Percentiles rank a stretch among this genome's conserved stretches.
These are phyloP conservation scores for Sesbania bispinosa DNA, from an alignment of 306 rosid genomes.

Conservation along the genomic window DNA sequence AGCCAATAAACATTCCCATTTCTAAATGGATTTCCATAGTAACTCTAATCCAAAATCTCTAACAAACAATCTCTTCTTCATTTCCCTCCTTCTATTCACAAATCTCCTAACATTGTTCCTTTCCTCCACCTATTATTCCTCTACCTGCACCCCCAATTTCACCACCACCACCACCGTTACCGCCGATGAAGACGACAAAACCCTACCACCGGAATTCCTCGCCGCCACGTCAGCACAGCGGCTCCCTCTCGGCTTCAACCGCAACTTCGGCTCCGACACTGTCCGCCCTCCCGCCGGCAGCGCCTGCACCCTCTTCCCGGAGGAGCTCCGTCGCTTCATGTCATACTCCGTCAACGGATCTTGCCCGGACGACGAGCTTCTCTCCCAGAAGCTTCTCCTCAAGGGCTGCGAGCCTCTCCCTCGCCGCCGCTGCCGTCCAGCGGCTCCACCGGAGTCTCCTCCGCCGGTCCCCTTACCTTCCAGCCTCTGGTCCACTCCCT, in stretches of 20 bases:
- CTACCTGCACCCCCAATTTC: slow-evolving; percentile 23
- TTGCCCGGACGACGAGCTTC: slow-evolving; percentile 50
- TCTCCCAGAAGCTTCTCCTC: slow-evolving; percentile 49
- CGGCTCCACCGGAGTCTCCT: background rate
- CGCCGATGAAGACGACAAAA: background rate
- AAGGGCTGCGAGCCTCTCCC: slow-evolving; percentile 55
- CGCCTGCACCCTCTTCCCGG: slow-evolving; percentile 37
- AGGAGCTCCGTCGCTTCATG: slow-evolving; percentile 40
- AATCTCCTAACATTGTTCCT: slow-evolving; percentile 36
- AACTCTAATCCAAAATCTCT: background rate
- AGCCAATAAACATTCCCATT: background rate
- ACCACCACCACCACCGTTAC: background rate
- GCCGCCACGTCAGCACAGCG: slow-evolving; percentile 35
- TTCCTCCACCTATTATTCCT: slow-evolving; percentile 32
- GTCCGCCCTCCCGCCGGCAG: slow-evolving; percentile 33
- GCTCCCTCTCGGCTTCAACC: slow-evolving; percentile 41
- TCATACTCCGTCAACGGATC: slow-evolving; percentile 43
- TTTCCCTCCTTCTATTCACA: slow-evolving; percentile 36
- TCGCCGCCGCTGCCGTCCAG: slow-evolving; percentile 44
- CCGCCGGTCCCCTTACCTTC: slow-evolving; percentile 35
- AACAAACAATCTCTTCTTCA: slow-evolving; percentile 24
- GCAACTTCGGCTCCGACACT: slow-evolving; percentile 38
- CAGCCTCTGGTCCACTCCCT: slow-evolving; percentile 42
- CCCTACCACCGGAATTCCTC: slow-evolving; percentile 34
- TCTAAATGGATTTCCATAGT: slow-evolving; percentile 10